A percentile compares a stretch with the other conserved stretches of the same genome.
These are phyloP conservation scores for Metschnikowia picachoensis DNA, from an alignment of 805 yeast species.

Conservation along the genomic window DNA sequence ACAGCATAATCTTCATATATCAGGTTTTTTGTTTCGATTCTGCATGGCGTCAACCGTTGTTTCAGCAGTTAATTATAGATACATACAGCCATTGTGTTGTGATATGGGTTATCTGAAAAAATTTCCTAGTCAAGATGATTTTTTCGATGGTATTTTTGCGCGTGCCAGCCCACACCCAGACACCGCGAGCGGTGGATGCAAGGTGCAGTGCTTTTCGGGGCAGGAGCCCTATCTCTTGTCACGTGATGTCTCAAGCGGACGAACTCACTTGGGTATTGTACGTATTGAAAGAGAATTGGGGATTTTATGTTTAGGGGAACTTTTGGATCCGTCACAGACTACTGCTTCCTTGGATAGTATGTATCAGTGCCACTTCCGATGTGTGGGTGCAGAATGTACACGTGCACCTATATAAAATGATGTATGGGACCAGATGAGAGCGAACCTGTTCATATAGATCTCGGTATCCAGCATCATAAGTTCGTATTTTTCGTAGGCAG, in stretches of 20 bases:
- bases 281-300: too few species aligned
- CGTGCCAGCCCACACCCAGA: conserved; percentile 4
- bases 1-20: not conserved
- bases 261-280: too few species aligned
- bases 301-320: too few species aligned
- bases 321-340: too few species aligned
- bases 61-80: conserved; percentile 1
- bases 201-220: conserved; percentile 5
- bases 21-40: not conserved
- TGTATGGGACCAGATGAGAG: too few species aligned
- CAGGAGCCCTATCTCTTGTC: conserved; percentile 12
- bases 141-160: conserved; percentile 9
- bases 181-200: not conserved
- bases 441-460: too few species aligned
- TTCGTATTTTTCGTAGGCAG: too few species aligned
- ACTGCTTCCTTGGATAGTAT: too few species aligned
- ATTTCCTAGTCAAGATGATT: conserved; percentile 3
- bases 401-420: too few species aligned
- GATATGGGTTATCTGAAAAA: conserved; percentile 4
- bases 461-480: too few species aligned
- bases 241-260: not conserved
- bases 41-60: not conserved
- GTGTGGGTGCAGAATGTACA: too few species aligned
- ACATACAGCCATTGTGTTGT: conserved; percentile 23
- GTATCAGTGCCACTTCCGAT: too few species aligned